Evolutionary conservation across 345 rosid genomes (phyloP).

Genomic region (Eucalyptus leucophloia): DNA sequence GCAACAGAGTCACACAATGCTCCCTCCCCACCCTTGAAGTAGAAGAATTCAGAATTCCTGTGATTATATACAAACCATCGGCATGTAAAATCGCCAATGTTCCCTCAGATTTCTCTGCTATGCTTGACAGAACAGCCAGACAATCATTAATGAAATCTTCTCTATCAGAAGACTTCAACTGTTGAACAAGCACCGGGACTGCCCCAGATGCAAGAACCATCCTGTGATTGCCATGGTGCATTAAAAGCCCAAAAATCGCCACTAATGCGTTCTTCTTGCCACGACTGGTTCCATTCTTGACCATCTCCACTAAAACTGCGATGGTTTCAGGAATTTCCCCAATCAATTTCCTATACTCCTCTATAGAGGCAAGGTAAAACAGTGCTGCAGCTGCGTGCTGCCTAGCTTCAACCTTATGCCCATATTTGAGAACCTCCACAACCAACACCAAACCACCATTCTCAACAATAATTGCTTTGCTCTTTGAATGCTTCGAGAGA

Average conservation of each 20-base stretch:
- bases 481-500: conserved; percentile 47
- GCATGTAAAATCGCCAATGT: conserved; percentile 32
- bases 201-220: conserved; percentile 46
- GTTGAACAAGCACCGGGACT: conserved; percentile 39
- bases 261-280: conserved; percentile 64
- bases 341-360: conserved; percentile 49
- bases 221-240: conserved; percentile 37
- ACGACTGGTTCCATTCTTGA: conserved; percentile 21
- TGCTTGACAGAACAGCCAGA: conserved; percentile 51
- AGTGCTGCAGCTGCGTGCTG: conserved; percentile 64
- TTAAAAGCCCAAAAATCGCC: conserved; percentile 50
- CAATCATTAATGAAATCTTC: conserved; percentile 47
- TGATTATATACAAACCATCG: conserved; percentile 29
- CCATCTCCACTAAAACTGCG: conserved; percentile 37
- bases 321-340: conserved; percentile 55
- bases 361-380: conserved; percentile 54
- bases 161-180: conserved; percentile 23
- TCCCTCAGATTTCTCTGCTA: conserved; percentile 59
- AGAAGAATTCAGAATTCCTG: conserved; percentile 27
- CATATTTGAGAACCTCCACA: conserved; percentile 30
- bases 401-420: conserved; percentile 39
- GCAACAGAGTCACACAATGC: conserved; percentile 51
- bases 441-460: conserved; percentile 37
- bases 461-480: conserved; percentile 37
- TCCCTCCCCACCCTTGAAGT: conserved; percentile 45